Evolutionary conservation across 2,329 filamentous ascomycete genomes (phyloP).

Genomic region (Pestalotiopsis sp.): DNA sequence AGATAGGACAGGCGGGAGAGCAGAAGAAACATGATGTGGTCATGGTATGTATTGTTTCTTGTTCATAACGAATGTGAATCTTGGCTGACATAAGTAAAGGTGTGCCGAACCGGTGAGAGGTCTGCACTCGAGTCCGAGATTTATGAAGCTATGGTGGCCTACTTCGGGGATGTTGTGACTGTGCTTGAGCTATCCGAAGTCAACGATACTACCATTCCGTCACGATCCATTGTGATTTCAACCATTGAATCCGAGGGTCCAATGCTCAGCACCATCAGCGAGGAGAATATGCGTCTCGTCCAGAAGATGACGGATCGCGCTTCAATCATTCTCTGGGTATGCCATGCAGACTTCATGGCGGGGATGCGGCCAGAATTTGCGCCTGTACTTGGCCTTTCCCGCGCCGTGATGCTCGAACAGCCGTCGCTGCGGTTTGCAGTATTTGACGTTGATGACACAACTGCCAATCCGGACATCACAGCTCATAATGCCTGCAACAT

Average conservation of each 20-base stretch:
- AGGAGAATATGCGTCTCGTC: slow-evolving; percentile 17
- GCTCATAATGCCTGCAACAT: neutral
- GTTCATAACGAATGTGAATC: too few relatives aligned
- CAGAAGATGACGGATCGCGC: slow-evolving; percentile 19
- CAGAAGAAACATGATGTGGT: too few relatives aligned
- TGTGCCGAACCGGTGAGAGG: too few relatives aligned
- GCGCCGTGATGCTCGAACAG: slow-evolving; percentile 22
- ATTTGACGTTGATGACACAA: slow-evolving; percentile 17
- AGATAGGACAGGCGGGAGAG: too few relatives aligned
- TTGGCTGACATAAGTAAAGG: too few relatives aligned
- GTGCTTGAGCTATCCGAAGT: too few relatives aligned
- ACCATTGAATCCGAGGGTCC: slow-evolving; percentile 16
- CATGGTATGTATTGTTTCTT: too few relatives aligned
- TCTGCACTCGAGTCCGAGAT: too few relatives aligned
- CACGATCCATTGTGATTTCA: neutral
- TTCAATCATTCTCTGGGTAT: slow-evolving; percentile 18
- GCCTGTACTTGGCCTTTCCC: slow-evolving; percentile 14
- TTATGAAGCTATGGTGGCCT: too few relatives aligned
- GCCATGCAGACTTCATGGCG: slow-evolving; percentile 10
- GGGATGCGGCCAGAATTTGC: slow-evolving; percentile 16
- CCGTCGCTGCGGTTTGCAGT: slow-evolving; percentile 20
- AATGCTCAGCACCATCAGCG: slow-evolving; percentile 14
- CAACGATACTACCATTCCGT: too few relatives aligned
- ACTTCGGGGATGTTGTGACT: too few relatives aligned
- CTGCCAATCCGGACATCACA: neutral